Base-by-base conservation (phyloP, 352 stramenopile species). In the Globisporangium polare region DNA sequence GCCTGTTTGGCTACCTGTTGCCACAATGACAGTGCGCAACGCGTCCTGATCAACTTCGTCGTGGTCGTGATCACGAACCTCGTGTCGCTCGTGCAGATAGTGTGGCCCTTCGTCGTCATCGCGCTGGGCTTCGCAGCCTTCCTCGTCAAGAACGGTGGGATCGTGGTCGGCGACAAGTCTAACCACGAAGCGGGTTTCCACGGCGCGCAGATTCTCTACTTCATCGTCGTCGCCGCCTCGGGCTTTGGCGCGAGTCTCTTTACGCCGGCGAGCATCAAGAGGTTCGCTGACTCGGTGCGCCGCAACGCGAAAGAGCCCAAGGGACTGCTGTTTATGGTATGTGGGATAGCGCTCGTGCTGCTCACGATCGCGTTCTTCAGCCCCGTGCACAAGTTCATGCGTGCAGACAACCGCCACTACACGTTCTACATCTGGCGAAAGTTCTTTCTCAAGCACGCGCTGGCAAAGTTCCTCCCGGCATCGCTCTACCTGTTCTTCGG, bases 381-480 rank as follows among this genome's bases (percentile, higher is more conserved):
- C 41, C 71, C 86, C 9, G 81, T 92, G 29, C 90, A 97, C 71
- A 90, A 89, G 60, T 97, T 97, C 57, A 79, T 97, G 72, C 73
- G 97, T 51, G 83, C 87, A 35, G 91, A 97, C 72, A 97, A 97
- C 60, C 85, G 91, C 8, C 90, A 97, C 67, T 97, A 96, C 66
- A 95, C 86, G 9, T 97, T 97, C 60, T 97, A 97, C 71, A 41
- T 97, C 22, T 97, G 91, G 91, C 70, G 81, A 17, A 92, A 90
- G 62, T 87, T 96, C 49, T 95, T 94, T 53, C 71, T 85, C 5
- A 88, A 88, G 46, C 84, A 94, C 47, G 51, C 62, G 0, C 42
- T 89, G 15, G 82, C 78, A 53, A 93, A 92, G 63, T 90, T 88
- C 35, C 58, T 89, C 18, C 83, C 78, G 13, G 58, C 56, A 0